Evolutionary conservation across 805 yeast genomes (phyloP).

Genomic region (Blastobotrys robertii): DNA sequence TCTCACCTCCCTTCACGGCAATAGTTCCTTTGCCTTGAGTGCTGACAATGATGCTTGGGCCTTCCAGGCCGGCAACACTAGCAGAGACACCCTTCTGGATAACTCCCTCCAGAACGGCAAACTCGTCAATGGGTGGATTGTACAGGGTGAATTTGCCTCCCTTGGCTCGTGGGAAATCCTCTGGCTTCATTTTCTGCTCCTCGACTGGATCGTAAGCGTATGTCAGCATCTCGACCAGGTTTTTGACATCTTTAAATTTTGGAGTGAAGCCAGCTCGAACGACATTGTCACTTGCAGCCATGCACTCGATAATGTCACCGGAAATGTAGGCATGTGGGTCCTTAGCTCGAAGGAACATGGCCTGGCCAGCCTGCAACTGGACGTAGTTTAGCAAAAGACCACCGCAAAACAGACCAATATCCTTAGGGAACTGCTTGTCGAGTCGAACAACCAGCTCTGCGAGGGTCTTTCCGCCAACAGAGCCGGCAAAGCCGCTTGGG

Average conservation of each 20-base stretch:
- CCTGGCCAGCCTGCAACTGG: slow-evolving; percentile 76
- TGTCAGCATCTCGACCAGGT: slow-evolving; percentile 83
- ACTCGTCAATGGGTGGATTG: slow-evolving; percentile 96
- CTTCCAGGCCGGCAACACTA: slow-evolving; percentile 51
- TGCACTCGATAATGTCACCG: slow-evolving; percentile 97
- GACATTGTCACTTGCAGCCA: slow-evolving; percentile 98
- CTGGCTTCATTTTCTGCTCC: slow-evolving; percentile 81
- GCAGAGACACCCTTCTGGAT: slow-evolving; percentile 42
- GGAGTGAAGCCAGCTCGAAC: slow-evolving; percentile 99
- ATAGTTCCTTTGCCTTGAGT: slow-evolving; percentile 72
- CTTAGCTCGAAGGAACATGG: slow-evolving; percentile 91
- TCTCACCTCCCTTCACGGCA: slow-evolving; percentile 29
- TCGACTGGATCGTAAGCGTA: slow-evolving; percentile 82
- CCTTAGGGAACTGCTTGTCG: slow-evolving; percentile 83
- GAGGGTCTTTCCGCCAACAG: slow-evolving; percentile 35
- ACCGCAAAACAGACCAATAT: slow-evolving; percentile 93
- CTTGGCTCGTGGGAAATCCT: slow-evolving; percentile 34
- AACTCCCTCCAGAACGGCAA: slow-evolving; percentile 78
- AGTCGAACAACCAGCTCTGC: slow-evolving; percentile 69
- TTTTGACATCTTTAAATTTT: slow-evolving; percentile 89
- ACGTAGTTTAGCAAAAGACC: slow-evolving; percentile 88
- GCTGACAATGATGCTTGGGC: slow-evolving; percentile 81
- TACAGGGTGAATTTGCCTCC: slow-evolving; percentile 38
- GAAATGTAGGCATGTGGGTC: slow-evolving; percentile 97
- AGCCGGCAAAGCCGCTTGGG: slow-evolving; percentile 46